A percentile compares a stretch with the other conserved stretches of the same genome.
phyloP scores from a whole-genome alignment of 2,329 filamentous ascomycete species.

The Westerdykella sp. region DNA sequence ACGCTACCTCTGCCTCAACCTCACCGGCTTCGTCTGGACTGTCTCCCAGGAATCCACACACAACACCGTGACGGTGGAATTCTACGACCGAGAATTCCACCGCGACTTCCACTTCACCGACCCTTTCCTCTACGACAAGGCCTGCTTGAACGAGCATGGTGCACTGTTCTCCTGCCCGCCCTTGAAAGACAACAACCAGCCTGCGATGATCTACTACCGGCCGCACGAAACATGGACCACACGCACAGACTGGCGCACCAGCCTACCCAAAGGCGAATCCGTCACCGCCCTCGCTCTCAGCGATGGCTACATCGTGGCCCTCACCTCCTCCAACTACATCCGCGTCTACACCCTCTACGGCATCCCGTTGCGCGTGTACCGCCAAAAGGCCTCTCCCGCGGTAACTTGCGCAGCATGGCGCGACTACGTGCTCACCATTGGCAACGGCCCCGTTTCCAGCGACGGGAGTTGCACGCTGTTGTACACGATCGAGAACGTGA shows the following conservation, averaged over 20 bases:
- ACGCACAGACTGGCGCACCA: constrained; percentile 81
- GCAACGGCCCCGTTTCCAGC: constrained; percentile 77
- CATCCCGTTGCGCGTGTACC: constrained; percentile 78
- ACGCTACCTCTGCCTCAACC: constrained; percentile 86
- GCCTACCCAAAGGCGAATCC: constrained; percentile 79
- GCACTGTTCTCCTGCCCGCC: constrained; percentile 79
- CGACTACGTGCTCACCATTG: constrained; percentile 93
- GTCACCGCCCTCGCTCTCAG: constrained; percentile 85
- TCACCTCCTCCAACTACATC: constrained; percentile 80
- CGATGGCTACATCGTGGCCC: constrained; percentile 84
- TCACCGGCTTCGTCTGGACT: constrained; percentile 94
- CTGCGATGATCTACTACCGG: constrained; percentile 87
- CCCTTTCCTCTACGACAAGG: constrained; percentile 92
- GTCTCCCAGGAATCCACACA: constrained; percentile 86
- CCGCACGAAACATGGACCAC: constrained; percentile 97
- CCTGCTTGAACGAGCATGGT: constrained; percentile 79
- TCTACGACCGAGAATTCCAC: constrained; percentile 89
- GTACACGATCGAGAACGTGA: constrained; percentile 93
- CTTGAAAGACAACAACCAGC: constrained; percentile 42
- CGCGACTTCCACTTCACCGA: constrained; percentile 97
- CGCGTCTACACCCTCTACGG: constrained; percentile 91
- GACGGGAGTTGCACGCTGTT: constrained; percentile 72
- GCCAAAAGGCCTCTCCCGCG: constrained; percentile 82
- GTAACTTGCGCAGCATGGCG: constrained; percentile 92
- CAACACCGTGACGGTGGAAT: constrained; percentile 90